Evolutionary conservation across 345 rosid species (phyloP).

Genomic region (Euphorbia tirucalli): DNA sequence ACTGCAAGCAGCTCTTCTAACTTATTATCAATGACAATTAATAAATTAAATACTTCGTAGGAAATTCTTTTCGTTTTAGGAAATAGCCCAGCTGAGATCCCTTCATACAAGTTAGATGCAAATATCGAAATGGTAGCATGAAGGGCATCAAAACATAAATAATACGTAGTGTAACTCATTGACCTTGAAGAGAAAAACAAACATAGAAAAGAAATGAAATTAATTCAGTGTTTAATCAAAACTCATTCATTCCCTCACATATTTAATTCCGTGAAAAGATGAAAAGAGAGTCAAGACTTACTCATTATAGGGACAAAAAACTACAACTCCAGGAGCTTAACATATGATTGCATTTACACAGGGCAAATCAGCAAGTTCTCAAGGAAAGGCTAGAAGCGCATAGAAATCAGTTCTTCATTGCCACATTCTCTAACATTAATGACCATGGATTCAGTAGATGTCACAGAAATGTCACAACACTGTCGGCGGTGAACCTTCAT

Average conservation of each 20-base stretch:
- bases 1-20: not conserved
- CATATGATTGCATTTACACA: conserved; percentile 5
- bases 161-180: not conserved
- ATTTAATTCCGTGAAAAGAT: not conserved
- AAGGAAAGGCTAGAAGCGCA: conserved; percentile 38
- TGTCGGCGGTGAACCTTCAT: conserved; percentile 68
- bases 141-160: not conserved
- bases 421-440: conserved; percentile 58
- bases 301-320: conserved; percentile 7
- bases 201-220: not conserved
- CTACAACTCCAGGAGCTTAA: conserved; percentile 13
- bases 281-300: not conserved
- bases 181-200: not conserved
- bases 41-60: not conserved
- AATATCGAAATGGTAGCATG: not conserved
- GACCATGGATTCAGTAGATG: conserved; percentile 47
- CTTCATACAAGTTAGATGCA: not conserved
- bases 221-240: not conserved
- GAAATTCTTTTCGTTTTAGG: not conserved
- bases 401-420: conserved; percentile 53
- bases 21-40: not conserved
- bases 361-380: conserved; percentile 16
- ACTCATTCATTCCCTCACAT: not conserved
- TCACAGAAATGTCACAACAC: conserved; percentile 56
- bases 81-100: not conserved